Evolutionary conservation across 2,329 filamentous ascomycete genomes (phyloP).

Genomic region (Trichophyton schoenleinii): DNA sequence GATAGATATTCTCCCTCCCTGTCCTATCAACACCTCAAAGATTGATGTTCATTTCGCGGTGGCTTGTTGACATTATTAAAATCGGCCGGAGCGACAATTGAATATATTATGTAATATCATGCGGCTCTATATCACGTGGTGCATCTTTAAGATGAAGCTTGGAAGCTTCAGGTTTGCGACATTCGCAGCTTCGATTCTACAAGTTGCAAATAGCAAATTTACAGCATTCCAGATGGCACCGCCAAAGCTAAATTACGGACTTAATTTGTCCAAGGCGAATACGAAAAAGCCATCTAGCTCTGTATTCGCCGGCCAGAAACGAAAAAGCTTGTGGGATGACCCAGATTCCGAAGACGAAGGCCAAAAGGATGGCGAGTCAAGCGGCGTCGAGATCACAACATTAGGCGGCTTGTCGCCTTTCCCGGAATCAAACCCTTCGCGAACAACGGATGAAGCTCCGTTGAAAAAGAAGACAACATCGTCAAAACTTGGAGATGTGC

Average conservation of each 20-base stretch:
- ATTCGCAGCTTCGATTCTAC: background rate
- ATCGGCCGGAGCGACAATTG: background rate
- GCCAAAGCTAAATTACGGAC: constrained; percentile 30
- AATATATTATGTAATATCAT: background rate
- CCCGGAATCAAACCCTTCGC: background rate
- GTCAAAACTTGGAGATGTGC: constrained; percentile 9
- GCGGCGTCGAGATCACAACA: constrained; percentile 25
- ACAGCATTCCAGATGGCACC: constrained; percentile 17
- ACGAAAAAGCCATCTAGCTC: constrained; percentile 18
- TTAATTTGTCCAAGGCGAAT: constrained; percentile 32
- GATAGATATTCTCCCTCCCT: background rate
- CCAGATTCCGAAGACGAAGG: constrained; percentile 26
- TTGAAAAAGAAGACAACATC: background rate
- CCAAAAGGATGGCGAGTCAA: constrained; percentile 6
- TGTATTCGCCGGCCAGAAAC: constrained; percentile 29
- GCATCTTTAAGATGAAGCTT: background rate
- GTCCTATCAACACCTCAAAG: background rate
- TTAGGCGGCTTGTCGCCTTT: constrained; percentile 23
- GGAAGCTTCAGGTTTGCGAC: background rate
- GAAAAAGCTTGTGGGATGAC: constrained; percentile 37
- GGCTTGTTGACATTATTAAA: background rate
- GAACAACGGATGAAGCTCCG: background rate
- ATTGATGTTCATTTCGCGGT: background rate
- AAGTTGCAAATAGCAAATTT: background rate
- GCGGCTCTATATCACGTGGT: background rate